These are phyloP conservation scores for Fragaria vesca DNA, from an alignment of 306 rosid species.

Conservation along the genomic window DNA sequence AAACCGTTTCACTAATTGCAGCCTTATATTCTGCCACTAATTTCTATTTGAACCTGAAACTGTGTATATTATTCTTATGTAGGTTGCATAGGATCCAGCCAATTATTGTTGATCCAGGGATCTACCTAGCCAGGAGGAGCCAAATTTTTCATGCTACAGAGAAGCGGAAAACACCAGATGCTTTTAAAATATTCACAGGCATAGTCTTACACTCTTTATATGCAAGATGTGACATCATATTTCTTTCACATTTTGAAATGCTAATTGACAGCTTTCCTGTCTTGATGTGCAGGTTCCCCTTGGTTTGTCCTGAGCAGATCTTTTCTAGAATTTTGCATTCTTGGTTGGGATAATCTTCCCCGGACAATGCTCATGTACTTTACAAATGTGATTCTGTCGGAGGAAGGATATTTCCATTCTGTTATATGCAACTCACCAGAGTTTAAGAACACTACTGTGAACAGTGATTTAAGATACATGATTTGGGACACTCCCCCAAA, in stretches of 20 bases:
- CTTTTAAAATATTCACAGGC: constrained; percentile 93
- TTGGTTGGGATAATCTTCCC: constrained; percentile 98
- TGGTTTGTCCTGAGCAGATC: constrained; percentile 85
- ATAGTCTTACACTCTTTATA: constrained; percentile 28
- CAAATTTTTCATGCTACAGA: constrained; percentile 91
- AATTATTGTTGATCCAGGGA: constrained; percentile 77
- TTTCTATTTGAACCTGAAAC: constrained; percentile 18
- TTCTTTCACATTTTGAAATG: constrained; percentile 15
- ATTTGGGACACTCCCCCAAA: constrained; percentile 88
- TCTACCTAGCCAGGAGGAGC: constrained; percentile 85
- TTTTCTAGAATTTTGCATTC: constrained; percentile 76
- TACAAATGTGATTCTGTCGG: constrained; percentile 73
- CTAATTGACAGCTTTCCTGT: background rate
- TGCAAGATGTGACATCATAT: background rate
- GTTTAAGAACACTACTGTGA: constrained; percentile 79
- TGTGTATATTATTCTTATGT: constrained; percentile 23
- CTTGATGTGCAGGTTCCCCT: constrained; percentile 77
- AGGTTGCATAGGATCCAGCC: constrained; percentile 78
- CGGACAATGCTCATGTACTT: constrained; percentile 84
- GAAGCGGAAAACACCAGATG: constrained; percentile 76
- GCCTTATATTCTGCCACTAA: constrained; percentile 12
- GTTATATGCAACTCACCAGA: constrained; percentile 84
- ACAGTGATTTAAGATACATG: constrained; percentile 77
- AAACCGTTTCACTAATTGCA: constrained; percentile 24
- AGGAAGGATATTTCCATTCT: constrained; percentile 94